Evolutionary conservation across 495 filamentous ascomycete genomes (phyloP).

Genomic region (Talaromyces nanjingensis): DNA sequence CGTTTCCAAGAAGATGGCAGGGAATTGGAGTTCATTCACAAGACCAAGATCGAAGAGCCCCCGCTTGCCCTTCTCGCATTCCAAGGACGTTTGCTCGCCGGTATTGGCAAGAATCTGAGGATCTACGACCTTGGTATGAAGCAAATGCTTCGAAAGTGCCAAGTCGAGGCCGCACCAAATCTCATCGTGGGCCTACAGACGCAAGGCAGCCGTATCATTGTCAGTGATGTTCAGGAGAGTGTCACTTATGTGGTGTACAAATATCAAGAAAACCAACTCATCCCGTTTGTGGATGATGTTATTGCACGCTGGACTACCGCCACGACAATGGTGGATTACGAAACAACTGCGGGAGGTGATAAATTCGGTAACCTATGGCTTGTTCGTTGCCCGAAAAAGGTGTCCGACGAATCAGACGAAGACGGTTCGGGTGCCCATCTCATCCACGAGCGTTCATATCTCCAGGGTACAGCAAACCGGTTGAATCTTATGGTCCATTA

Average conservation of each 20-base stretch:
- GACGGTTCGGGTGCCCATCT: slow-evolving; percentile 86
- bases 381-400: slow-evolving; percentile 77
- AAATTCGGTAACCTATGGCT: slow-evolving; percentile 98
- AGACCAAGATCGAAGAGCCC: slow-evolving; percentile 83
- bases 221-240: slow-evolving; percentile 86
- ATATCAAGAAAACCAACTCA: slow-evolving; percentile 78
- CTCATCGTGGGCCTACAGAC: slow-evolving; percentile 83
- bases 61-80: slow-evolving; percentile 85
- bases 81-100: slow-evolving; percentile 82
- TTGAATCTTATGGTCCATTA: slow-evolving; percentile 79
- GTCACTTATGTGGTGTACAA: slow-evolving; percentile 92
- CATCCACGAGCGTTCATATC: slow-evolving; percentile 77
- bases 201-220: slow-evolving; percentile 85
- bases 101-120: slow-evolving; percentile 72
- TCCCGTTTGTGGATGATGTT: slow-evolving; percentile 87
- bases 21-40: slow-evolving; percentile 89
- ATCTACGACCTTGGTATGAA: slow-evolving; percentile 89
- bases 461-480: slow-evolving; percentile 82
- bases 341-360: slow-evolving; percentile 90
- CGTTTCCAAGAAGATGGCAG: slow-evolving; percentile 80
- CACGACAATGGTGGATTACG: slow-evolving; percentile 93
- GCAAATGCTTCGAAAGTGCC: slow-evolving; percentile 85
- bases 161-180: slow-evolving; percentile 70
- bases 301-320: slow-evolving; percentile 83
- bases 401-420: slow-evolving; percentile 84